A percentile compares a stretch with the other conserved stretches of the same genome.
phyloP scores from a whole-genome alignment of 2,329 filamentous ascomycete genomes.

The Emergomyces pasteurianus region DNA sequence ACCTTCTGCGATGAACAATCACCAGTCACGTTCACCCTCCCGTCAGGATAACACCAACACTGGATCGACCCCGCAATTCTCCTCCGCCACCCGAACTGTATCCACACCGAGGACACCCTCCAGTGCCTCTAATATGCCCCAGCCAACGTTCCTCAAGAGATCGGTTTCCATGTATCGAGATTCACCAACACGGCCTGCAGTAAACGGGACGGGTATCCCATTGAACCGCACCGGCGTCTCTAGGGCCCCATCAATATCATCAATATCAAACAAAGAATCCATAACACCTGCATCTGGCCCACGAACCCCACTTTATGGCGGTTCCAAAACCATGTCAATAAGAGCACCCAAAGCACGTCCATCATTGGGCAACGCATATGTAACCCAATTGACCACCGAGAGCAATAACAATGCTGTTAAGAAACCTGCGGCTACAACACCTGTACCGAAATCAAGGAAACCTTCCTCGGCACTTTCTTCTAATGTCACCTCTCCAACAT shows the following conservation, averaged over 20 bases:
- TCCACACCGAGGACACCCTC: conserved; percentile 21
- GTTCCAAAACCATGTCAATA: conserved; percentile 38
- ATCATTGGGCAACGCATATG: conserved; percentile 43
- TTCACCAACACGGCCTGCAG: conserved; percentile 6
- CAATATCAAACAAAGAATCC: conserved; percentile 1
- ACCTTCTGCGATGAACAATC: conserved; percentile 29
- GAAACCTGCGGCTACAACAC: conserved; percentile 30
- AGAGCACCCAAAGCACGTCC: conserved; percentile 35
- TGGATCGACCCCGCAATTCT: conserved; percentile 33
- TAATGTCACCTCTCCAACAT: conserved; percentile 20
- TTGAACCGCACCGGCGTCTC: background rate
- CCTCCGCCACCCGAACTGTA: conserved; percentile 22
- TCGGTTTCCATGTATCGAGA: conserved; percentile 4
- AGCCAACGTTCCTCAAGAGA: conserved; percentile 9
- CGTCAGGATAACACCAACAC: conserved; percentile 43
- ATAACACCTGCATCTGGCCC: background rate
- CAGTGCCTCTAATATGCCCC: conserved; percentile 14
- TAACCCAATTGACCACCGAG: conserved; percentile 40
- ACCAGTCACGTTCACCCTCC: conserved; percentile 27
- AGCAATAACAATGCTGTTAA: conserved; percentile 14
- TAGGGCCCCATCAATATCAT: background rate
- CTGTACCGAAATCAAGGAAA: conserved; percentile 29
- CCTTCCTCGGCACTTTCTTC: conserved; percentile 20
- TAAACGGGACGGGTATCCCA: background rate
- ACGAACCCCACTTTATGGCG: conserved; percentile 16